Conservation (phyloP, 2,329 filamentous ascomycete species). For the Immersiporthe knoxdaviesiana region DNA sequence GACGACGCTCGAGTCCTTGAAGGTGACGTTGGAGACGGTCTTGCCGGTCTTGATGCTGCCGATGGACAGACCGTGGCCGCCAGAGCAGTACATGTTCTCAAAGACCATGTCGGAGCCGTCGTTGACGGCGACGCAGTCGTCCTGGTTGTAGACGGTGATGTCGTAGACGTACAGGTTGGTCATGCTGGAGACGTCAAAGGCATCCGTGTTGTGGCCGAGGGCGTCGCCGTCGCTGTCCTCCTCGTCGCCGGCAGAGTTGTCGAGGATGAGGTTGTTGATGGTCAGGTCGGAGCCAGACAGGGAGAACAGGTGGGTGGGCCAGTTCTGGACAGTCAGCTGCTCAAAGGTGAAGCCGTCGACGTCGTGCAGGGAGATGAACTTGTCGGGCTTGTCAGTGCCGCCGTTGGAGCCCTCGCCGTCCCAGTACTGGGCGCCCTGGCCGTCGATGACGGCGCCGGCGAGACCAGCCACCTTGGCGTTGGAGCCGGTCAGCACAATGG, state of each 20-base stretch:
- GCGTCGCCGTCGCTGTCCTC: slow-evolving; percentile 25
- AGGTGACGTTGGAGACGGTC: slow-evolving; percentile 53
- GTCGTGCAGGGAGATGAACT: slow-evolving; percentile 53
- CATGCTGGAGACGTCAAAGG: slow-evolving; percentile 58
- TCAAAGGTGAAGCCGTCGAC: slow-evolving; percentile 43
- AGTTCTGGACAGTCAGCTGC: slow-evolving; percentile 45
- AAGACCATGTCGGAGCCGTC: slow-evolving; percentile 54
- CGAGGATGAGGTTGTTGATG: slow-evolving; percentile 42
- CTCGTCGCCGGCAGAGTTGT: slow-evolving; percentile 43
- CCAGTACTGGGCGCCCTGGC: slow-evolving; percentile 32
- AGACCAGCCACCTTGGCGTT: slow-evolving; percentile 31
- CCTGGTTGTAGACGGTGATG: slow-evolving; percentile 61
- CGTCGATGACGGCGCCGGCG: slow-evolving; percentile 30
- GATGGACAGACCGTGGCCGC: slow-evolving; percentile 48
- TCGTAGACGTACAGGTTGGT: slow-evolving; percentile 55
- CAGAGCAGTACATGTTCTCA: slow-evolving; percentile 47
- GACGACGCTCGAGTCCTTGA: slow-evolving; percentile 51
- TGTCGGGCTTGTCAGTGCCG: slow-evolving; percentile 47
- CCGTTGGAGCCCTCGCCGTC: slow-evolving; percentile 43
- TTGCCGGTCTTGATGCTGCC: slow-evolving; percentile 53
- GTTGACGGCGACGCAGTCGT: slow-evolving; percentile 63
- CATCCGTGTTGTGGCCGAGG: slow-evolving; percentile 58
- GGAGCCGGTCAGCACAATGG: slow-evolving; percentile 30
- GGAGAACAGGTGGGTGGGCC: slow-evolving; percentile 47
- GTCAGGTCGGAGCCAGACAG: slow-evolving; percentile 43